phyloP scores from a whole-genome alignment of 2,329 filamentous ascomycete genomes.

The Fusarium papillatum region DNA sequence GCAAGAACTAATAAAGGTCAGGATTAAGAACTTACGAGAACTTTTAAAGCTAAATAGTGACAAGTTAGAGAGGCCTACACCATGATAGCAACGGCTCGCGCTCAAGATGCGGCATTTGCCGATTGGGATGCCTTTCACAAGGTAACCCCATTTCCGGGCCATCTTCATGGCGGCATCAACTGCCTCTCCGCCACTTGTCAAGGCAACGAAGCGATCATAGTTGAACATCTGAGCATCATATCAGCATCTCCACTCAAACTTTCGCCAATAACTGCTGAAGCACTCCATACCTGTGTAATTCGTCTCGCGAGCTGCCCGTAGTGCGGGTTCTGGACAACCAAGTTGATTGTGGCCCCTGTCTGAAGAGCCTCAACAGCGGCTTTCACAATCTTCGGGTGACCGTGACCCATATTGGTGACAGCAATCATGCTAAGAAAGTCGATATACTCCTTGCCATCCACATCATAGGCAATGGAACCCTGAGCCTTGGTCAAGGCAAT shows the following conservation, averaged over 20 bases:
- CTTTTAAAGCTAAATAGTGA: too few species aligned
- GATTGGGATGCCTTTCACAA: too few species aligned
- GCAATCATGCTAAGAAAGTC: neutral
- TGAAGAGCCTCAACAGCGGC: neutral
- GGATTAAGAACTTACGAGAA: too few species aligned
- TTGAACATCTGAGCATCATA: neutral
- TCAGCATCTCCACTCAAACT: too few species aligned
- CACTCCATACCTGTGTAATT: neutral
- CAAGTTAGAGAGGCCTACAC: too few species aligned
- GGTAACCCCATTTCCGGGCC: too few species aligned
- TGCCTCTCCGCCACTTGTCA: neutral
- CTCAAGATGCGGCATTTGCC: too few species aligned
- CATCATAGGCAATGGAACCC: neutral
- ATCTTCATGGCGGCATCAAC: neutral
- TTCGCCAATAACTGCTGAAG: too few species aligned
- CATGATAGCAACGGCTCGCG: too few species aligned
- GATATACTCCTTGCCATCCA: neutral
- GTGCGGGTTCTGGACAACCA: neutral
- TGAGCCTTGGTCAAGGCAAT: neutral
- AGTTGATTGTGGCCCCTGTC: neutral
- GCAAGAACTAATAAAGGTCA: too few species aligned
- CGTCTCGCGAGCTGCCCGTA: neutral
- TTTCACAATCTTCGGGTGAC: neutral
- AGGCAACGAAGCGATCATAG: neutral
- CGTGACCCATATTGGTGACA: neutral